These are phyloP conservation scores for Russula abietina DNA, from an alignment of 768 basidiomycete genomes.

Conservation along the genomic window DNA sequence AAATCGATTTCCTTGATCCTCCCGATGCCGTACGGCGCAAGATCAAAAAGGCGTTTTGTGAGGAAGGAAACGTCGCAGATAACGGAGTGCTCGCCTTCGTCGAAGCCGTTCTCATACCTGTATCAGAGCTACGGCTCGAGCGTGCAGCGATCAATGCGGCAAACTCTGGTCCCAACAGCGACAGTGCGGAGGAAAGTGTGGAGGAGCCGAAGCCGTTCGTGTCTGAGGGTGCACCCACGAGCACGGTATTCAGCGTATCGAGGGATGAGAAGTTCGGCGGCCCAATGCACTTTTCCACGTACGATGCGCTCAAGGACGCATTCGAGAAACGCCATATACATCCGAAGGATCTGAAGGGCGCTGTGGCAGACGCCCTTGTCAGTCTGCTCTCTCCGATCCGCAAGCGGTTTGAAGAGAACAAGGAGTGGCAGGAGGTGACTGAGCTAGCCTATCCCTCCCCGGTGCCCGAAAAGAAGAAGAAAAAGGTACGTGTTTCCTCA, in stretches of 20 bases:
- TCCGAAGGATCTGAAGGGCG: constrained; percentile 83
- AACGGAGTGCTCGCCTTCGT: constrained; percentile 84
- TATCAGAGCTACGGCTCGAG: constrained; percentile 69
- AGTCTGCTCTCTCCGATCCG: constrained; percentile 75
- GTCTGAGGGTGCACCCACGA: constrained; percentile 63
- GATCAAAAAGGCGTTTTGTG: constrained; percentile 89
- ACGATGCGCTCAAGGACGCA: constrained; percentile 60
- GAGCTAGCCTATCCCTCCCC: constrained; percentile 80
- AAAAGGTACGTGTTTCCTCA: constrained; percentile 36
- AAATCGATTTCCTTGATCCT: constrained; percentile 94
- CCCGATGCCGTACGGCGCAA: constrained; percentile 82
- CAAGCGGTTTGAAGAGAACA: constrained; percentile 63
- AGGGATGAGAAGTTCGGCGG: constrained; percentile 82
- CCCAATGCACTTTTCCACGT: constrained; percentile 63
- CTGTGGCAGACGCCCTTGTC: constrained; percentile 68
- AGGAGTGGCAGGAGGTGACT: constrained; percentile 76
- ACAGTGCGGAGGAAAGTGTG: constrained; percentile 46
- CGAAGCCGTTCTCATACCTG: constrained; percentile 81
- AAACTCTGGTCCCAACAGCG: constrained; percentile 38
- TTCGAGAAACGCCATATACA: constrained; percentile 75
- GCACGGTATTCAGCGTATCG: constrained; percentile 73
- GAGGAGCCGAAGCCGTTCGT: constrained; percentile 58
- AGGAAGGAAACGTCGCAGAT: constrained; percentile 81
- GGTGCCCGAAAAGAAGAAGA: constrained; percentile 60
- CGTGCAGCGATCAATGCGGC: constrained; percentile 23